phyloP scores from a whole-genome alignment of 176 grass and related monocot species.

The Eleusine coracana region DNA sequence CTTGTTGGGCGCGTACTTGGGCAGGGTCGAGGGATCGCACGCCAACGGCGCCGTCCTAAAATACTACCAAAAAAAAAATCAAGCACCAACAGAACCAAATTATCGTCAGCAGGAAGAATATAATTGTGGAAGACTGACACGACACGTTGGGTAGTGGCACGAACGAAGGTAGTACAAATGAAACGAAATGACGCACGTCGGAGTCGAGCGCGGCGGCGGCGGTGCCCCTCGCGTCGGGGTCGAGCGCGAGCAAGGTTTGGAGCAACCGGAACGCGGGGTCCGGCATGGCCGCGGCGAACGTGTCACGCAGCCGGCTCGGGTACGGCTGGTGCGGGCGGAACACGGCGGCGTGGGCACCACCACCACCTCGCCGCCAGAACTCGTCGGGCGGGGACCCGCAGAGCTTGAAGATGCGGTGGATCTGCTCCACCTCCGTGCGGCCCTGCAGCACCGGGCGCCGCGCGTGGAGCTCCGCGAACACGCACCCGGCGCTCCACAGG shows the following conservation, averaged over 20 bases:
- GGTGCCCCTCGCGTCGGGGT: slow-evolving; percentile 62
- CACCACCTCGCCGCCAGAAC: slow-evolving; percentile 63
- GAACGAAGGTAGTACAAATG: neutral
- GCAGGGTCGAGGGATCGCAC: slow-evolving; percentile 73
- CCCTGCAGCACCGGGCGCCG: slow-evolving; percentile 82
- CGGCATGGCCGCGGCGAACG: slow-evolving; percentile 52
- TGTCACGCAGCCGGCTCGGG: slow-evolving; percentile 54
- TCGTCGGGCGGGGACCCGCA: slow-evolving; percentile 80
- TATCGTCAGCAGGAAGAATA: neutral
- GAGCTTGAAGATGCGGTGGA: slow-evolving; percentile 97
- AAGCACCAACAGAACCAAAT: neutral
- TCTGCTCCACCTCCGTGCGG: slow-evolving; percentile 97
- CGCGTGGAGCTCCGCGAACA: slow-evolving; percentile 81
- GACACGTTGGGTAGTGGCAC: neutral
- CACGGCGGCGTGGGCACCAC: slow-evolving; percentile 57
- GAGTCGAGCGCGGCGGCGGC: slow-evolving; percentile 67
- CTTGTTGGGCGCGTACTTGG: slow-evolving; percentile 84
- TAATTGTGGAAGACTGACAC: neutral
- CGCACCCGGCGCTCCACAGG: slow-evolving; percentile 94
- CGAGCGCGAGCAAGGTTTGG: slow-evolving; percentile 63
- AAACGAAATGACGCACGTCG: slow-evolving; percentile 42
- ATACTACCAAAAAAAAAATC: slow-evolving; percentile 40
- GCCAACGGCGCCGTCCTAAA: slow-evolving; percentile 69
- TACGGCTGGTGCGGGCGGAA: slow-evolving; percentile 76
- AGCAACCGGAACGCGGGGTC: slow-evolving; percentile 57